Evolutionary conservation across 2,329 filamentous ascomycete species (phyloP), one percentile per base, ranked within the genome.

Genomic region (Colletotrichum tofieldiae): DNA sequence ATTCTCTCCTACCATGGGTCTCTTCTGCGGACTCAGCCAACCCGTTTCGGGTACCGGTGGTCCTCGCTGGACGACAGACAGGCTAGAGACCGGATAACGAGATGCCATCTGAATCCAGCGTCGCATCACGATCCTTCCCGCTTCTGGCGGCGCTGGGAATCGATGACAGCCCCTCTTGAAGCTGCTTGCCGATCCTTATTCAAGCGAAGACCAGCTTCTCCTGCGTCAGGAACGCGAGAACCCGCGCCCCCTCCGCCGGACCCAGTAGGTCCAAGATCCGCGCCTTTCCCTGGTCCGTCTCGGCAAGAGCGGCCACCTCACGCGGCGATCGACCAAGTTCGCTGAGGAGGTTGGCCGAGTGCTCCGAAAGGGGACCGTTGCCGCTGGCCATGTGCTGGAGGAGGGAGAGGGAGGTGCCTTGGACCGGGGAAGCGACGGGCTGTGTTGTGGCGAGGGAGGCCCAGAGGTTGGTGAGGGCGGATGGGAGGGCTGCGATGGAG

Each of bases 391-490:
- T 72, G 20, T 72, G 52, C 32, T 39, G 52, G 4, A 72, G 37
- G 37, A 72, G 59, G 16, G 20, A 56, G 54, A 35, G 5, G 6
- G 51, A 8, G 5, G 41, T 32, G 23, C 9, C 5, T 66, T 60
- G 63, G 35, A 9, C 52, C 2, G 52, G 45, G 60, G 65, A 62
- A 3, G 39, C 41, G 23, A 32, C 45, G 52, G 51, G 67, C 16
- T 63, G 66, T 41, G 41, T 43, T 20, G 29, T 14, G 55, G 51
- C 52, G 29, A 81, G 71, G 69, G 82, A 79, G 56, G 75, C 75
- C 63, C 80, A 78, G 67, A 88, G 83, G 0, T 78, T 74, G n/a
- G 79, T 77, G 29, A 89, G 76, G 12, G 78, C 81, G 1, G 75
- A 64, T n/a, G 81, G 78, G 20, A 88, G 77, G 18, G 81, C 78